Conservation (phyloP, 306 rosid genomes). For the Gillenia trifoliata region DNA sequence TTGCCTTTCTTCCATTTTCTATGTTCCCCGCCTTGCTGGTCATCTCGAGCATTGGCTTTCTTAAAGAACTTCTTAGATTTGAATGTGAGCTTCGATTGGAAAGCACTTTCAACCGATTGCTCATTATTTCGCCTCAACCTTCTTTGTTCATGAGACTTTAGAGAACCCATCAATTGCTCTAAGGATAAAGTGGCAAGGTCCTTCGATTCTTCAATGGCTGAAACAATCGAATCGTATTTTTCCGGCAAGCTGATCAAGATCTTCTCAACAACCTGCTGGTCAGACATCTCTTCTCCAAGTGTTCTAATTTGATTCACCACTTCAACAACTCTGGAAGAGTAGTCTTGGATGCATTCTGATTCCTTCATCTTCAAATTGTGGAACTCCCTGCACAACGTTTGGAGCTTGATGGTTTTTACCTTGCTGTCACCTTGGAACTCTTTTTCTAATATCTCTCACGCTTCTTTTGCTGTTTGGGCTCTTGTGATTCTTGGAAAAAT, state of each 20-base stretch:
- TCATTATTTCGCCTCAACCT: not conserved
- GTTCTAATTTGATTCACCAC: conserved; percentile 10
- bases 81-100: not conserved
- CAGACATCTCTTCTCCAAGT: not conserved
- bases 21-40: not conserved
- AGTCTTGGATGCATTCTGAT: not conserved
- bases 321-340: not conserved
- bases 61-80: too few relatives aligned
- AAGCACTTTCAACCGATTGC: not conserved
- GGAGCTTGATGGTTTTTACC: not conserved
- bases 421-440: conserved; percentile 3
- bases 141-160: conserved; percentile 1
- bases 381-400: not conserved
- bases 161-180: not conserved
- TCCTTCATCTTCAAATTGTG: conserved; percentile 1
- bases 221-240: not conserved
- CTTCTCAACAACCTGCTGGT: not conserved
- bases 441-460: not conserved
- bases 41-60: too few relatives aligned
- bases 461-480: not conserved
- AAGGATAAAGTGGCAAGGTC: not conserved
- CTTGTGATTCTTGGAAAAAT: not conserved
- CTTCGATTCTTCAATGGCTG: not conserved
- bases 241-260: not conserved
- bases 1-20: not conserved